Conservation (phyloP, 2,329 filamentous ascomycete genomes). For the Cytospora mali region DNA sequence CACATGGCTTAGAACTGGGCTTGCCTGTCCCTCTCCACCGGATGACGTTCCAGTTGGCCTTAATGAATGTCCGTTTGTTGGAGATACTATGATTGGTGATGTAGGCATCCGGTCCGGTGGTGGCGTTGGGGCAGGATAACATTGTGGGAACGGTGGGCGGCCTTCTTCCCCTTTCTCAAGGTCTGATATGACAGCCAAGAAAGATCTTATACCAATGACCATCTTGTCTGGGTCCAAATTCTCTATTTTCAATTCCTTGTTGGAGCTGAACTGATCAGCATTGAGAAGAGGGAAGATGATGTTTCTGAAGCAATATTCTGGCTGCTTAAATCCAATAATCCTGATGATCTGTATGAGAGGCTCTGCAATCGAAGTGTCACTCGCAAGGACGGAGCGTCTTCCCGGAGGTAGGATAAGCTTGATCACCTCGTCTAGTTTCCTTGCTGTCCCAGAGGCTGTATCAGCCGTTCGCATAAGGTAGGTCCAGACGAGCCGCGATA, state of each 20-base stretch:
- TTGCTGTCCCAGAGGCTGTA: slow-evolving; percentile 63
- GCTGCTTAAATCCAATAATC: slow-evolving; percentile 90
- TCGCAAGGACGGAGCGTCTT: slow-evolving; percentile 78
- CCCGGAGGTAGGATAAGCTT: slow-evolving; percentile 80
- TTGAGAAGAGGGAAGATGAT: slow-evolving; percentile 97
- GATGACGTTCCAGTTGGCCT: slow-evolving; percentile 34
- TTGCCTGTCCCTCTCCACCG: slow-evolving; percentile 68
- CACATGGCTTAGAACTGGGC: slow-evolving; percentile 60
- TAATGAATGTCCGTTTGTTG: slow-evolving; percentile 34
- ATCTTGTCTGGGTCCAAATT: slow-evolving; percentile 94
- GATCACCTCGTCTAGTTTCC: slow-evolving; percentile 88
- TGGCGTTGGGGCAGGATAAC: slow-evolving; percentile 48
- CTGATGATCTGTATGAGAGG: slow-evolving; percentile 92
- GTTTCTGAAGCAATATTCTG: slow-evolving; percentile 87
- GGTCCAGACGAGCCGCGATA: slow-evolving; percentile 90
- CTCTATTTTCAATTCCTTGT: slow-evolving; percentile 81
- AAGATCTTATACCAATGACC: slow-evolving; percentile 94
- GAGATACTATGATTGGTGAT: slow-evolving; percentile 53
- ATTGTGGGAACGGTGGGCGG: slow-evolving; percentile 80
- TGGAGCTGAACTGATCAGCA: slow-evolving; percentile 78
- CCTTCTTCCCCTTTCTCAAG: slow-evolving; percentile 80
- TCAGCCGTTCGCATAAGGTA: slow-evolving; percentile 88
- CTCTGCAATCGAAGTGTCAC: slow-evolving; percentile 81
- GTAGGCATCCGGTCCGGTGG: slow-evolving; percentile 48
- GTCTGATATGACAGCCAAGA: slow-evolving; percentile 90